Conservation (phyloP, 2,329 filamentous ascomycete species). For the Aspergillus amoenus region DNA sequence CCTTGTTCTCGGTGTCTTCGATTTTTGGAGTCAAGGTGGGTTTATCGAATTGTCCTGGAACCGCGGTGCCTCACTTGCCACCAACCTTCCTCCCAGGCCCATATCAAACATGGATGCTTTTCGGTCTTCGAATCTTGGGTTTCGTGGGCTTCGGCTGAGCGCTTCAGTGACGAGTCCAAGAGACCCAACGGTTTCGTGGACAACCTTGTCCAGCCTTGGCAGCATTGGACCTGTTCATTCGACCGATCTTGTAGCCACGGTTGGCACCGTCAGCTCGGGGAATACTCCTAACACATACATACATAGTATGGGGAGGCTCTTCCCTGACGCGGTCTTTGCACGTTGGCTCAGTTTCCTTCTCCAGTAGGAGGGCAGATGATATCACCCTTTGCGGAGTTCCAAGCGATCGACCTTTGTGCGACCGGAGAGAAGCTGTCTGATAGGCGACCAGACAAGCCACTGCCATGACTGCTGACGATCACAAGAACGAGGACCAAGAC, state of each 20-base stretch:
- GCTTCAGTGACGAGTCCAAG: neutral
- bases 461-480: neutral
- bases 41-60: slow-evolving; percentile 2
- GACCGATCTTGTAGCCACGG: slow-evolving; percentile 12
- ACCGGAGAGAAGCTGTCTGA: neutral
- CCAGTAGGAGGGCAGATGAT: neutral
- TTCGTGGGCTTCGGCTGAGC: neutral
- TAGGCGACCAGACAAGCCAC: neutral
- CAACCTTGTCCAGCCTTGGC: slow-evolving; percentile 17
- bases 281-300: neutral
- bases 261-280: slow-evolving; percentile 5
- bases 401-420: neutral
- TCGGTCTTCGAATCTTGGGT: neutral
- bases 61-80: neutral
- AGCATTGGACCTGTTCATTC: slow-evolving; percentile 4
- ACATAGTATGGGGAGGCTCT: slow-evolving; percentile 5
- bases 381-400: neutral
- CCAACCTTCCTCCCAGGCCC: neutral
- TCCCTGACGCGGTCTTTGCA: slow-evolving; percentile 5
- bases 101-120: neutral
- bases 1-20: slow-evolving; percentile 9
- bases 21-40: slow-evolving; percentile 1
- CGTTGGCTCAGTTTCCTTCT: slow-evolving; percentile 7
- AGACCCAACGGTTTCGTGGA: slow-evolving; percentile 6
- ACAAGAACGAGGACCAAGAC: neutral